Base-by-base conservation (phyloP, 2,329 filamentous ascomycete species). In the Pezicula neosporulosa region DNA sequence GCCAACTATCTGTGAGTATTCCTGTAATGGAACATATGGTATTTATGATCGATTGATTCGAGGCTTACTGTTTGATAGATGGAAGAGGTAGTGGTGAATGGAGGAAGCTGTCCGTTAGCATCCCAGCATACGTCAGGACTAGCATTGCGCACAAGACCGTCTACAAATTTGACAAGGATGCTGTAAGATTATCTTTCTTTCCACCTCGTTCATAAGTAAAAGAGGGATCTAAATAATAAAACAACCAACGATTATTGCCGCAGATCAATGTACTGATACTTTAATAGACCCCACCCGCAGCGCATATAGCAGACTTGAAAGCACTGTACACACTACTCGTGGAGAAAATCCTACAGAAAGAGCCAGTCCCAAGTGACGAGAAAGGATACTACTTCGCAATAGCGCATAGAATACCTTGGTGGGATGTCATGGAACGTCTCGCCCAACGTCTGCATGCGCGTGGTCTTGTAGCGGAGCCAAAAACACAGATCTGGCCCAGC, bases 291-390 rank as follows among this genome's bases (percentile, higher is more conserved):
- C 41, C 50, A 30, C 41, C 50, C 46, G 58, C 47, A 16, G 54
- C 59, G 46, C 57, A 61, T 49, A 60, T 62, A 16, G 56, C 60
- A n/a, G 59, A 62, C 39, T 49, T 62, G 54, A 57, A 56, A 30
- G 49, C 47, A 21, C 59, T 61, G 10, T 62, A 60, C 50, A 50
- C 39, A 36, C 49, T 44, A 39, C 54, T 62, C 18, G 48, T 61
- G 44, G 46, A 60, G 49, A 61, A 61, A 16, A 57, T 61, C 39
- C 41, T 60, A 39, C 55, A 57, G 49, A 45, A 44, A 51, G 49
- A 61, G 39, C 30, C 47, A 13, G 46, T 57, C 39, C 60, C 60
- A 16, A 60, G 48, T 47, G 60, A 56, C 42, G 48, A 21, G 42
- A 48, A 61, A 19, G 60, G 60, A 48, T 54, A 59, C 47, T 62